Evolutionary conservation across 1,284 basidiomycete species (phyloP).

Genomic region (Tilletiopsis washingtonensis): DNA sequence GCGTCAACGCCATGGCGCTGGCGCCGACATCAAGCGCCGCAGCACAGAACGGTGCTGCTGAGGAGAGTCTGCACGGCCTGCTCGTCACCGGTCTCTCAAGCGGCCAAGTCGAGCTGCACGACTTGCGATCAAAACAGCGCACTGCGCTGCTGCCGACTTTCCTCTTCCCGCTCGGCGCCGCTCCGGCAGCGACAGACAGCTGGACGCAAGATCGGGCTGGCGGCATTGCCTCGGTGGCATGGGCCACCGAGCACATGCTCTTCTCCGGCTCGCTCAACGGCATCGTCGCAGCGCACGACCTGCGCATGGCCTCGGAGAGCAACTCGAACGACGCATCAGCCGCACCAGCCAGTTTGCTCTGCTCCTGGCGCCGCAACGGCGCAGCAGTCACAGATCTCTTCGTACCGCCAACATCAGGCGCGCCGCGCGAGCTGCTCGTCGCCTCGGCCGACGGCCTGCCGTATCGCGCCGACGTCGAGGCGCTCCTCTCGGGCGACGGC

Average conservation of each 20-base stretch:
- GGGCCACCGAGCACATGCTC: not conserved
- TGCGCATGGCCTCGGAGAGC: not conserved
- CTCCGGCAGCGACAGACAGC: not conserved
- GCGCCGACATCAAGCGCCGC: too few species aligned
- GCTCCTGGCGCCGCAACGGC: not conserved
- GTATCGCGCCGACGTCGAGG: slow-evolving; percentile 5
- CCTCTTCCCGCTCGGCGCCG: not conserved
- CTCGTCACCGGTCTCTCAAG: not conserved
- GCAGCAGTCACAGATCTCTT: not conserved
- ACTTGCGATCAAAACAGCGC: not conserved
- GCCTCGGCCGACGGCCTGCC: slow-evolving; percentile 35
- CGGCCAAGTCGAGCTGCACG: not conserved
- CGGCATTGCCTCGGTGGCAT: not conserved
- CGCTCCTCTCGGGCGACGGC: not conserved
- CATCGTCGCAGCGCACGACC: not conserved
- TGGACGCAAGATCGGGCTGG: not conserved
- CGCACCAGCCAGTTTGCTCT: not conserved
- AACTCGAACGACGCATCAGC: too few species aligned
- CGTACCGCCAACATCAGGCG: not conserved
- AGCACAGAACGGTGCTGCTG: too few species aligned
- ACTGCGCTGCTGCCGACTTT: not conserved
- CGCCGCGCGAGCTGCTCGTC: slow-evolving; percentile 9
- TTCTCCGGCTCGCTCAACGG: not conserved
- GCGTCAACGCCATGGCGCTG: slow-evolving; percentile 52
- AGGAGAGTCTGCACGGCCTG: not conserved